Evolutionary conservation across 1,139 yeast genomes (phyloP).

Genomic region (Kodamaea ohmeri): DNA sequence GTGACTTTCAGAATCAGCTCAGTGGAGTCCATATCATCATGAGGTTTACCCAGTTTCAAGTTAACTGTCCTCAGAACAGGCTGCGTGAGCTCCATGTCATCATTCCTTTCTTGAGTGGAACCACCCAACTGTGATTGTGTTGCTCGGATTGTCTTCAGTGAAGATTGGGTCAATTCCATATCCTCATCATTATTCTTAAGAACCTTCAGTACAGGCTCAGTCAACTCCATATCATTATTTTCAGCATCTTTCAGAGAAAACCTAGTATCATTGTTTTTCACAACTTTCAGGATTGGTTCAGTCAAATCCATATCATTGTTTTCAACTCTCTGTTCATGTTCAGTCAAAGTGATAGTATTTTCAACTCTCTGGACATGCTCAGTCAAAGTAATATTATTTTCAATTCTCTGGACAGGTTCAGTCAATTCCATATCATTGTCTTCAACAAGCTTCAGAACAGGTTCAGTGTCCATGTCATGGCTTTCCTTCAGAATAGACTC

Average conservation of each 20-base stretch:
- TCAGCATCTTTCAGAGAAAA: neutral
- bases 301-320: slow-evolving; percentile 7
- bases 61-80: neutral
- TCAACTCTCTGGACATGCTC: too few relatives aligned
- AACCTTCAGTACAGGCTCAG: slow-evolving; percentile 1
- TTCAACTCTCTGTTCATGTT: slow-evolving; percentile 6
- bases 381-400: neutral
- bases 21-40: too few relatives aligned
- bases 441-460: neutral
- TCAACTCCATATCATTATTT: slow-evolving; percentile 1
- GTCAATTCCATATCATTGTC: slow-evolving; percentile 6
- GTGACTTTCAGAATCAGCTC: too few relatives aligned
- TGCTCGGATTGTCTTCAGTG: neutral
- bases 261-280: too few relatives aligned
- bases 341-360: too few relatives aligned
- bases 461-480: slow-evolving; percentile 1
- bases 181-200: neutral
- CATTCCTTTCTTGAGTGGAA: neutral
- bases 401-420: neutral
- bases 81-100: slow-evolving; percentile 7
- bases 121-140: neutral
- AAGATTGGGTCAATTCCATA: slow-evolving; percentile 1
- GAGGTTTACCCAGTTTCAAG: too few relatives aligned
- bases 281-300: neutral
- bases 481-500: neutral